These are phyloP conservation scores for Plenodomus tracheiphilus DNA, from an alignment of 2,329 filamentous ascomycete genomes.

Conservation along the genomic window DNA sequence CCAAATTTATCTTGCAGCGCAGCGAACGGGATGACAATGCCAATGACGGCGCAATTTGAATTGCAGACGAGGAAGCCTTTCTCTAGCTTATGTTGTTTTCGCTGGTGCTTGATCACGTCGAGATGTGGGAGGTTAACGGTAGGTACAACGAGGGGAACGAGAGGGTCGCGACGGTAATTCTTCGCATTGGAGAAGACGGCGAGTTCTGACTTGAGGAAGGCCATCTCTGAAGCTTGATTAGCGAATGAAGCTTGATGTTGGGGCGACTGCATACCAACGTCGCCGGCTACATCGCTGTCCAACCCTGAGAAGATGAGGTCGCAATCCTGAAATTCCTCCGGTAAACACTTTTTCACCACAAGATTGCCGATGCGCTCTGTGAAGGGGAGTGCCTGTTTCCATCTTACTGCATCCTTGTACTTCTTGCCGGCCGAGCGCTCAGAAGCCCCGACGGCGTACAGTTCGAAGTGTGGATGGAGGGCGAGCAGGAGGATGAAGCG, in stretches of 20 bases:
- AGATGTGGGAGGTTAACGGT: constrained; percentile 92
- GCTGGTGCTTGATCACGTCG: constrained; percentile 86
- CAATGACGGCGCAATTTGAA: constrained; percentile 97
- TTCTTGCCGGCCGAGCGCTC: constrained; percentile 88
- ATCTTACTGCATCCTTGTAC: constrained; percentile 90
- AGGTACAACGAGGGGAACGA: constrained; percentile 91
- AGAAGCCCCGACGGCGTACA: constrained; percentile 89
- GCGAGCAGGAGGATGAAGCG: constrained; percentile 92
- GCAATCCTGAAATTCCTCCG: constrained; percentile 83
- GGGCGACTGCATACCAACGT: constrained; percentile 68
- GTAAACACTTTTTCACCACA: constrained; percentile 81
- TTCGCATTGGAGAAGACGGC: constrained; percentile 97
- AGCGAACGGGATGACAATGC: constrained; percentile 91
- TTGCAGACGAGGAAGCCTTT: constrained; percentile 97
- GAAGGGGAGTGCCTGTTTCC: constrained; percentile 91
- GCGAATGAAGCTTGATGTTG: background rate
- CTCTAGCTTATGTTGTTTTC: constrained; percentile 69
- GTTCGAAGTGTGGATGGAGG: constrained; percentile 81
- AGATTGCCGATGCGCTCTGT: constrained; percentile 74
- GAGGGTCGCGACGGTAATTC: constrained; percentile 88
- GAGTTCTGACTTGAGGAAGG: constrained; percentile 84
- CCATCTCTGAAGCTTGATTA: constrained; percentile 63
- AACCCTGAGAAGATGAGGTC: constrained; percentile 92
- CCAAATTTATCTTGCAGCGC: constrained; percentile 87
- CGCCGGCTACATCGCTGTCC: constrained; percentile 88